Evolutionary conservation across 2,329 filamentous ascomycete species (phyloP), one percentile per base, ranked within the genome.

Genomic region (Fusarium luffae): DNA sequence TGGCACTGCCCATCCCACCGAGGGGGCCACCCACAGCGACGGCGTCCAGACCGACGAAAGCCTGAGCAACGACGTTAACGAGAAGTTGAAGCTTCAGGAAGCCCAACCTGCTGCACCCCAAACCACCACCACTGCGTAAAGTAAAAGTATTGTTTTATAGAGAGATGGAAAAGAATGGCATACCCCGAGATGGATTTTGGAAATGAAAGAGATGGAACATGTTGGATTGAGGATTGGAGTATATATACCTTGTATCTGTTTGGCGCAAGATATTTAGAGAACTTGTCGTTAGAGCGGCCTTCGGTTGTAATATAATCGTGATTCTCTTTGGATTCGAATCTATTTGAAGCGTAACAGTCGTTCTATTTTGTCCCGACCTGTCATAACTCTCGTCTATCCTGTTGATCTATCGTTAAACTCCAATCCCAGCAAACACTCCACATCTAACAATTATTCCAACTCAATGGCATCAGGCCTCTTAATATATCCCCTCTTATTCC

Each of bases 401-500:
- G 34, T 40, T 18, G 3, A 2, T 66, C n/a, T 54, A 46, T 25
- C 11, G 5, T 34, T 10, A 41, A 64, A 40, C 37, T 56, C 51
- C 52, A 42, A 32, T 7, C 16, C 18, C n/a, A 16, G 21, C 9
- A 19, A 18, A 11, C 43, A 12, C 28, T 27, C 25, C 14, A 6
- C 41, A 44, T 14, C 21, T 43, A 54, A 7, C 27, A 34, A 28
- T 54, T 43, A 69, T 8, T 51, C 61, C 50, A 56, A n/a, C n/a
- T 71, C 68, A 6, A 30, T 47, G 7, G 49, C 50, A 6, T 59
- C 46, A 7, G 71, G 55, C 18, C 58, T 50, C 37, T 72, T 70
- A 16, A 48, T 41, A 60, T 75, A 85, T 23, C 87, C 89, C 77
- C 89, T 89, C 75, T 91, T 87, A 79, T 86, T 89, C 75, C 95